phyloP scores from a whole-genome alignment of 2,329 filamentous ascomycete genomes.

The Xylaria sp. region DNA sequence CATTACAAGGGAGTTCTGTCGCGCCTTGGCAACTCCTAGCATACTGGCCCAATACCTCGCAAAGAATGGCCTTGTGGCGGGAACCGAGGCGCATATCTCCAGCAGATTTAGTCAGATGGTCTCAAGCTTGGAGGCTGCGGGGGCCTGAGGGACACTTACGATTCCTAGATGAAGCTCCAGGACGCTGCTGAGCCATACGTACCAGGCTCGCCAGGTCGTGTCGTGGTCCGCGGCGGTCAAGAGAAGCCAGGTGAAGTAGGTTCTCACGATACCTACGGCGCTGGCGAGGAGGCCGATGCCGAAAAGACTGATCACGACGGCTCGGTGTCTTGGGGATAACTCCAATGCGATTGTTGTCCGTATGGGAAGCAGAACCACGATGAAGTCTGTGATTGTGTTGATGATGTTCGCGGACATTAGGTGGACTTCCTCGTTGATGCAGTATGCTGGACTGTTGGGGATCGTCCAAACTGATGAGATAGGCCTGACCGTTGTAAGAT shows the following conservation, averaged over 20 bases:
- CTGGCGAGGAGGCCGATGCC: conserved; percentile 60
- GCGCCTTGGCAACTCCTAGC: conserved; percentile 23
- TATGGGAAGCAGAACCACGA: conserved; percentile 63
- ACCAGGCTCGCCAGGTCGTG: conserved; percentile 51
- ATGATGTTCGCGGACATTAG: conserved; percentile 65
- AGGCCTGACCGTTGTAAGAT: conserved; percentile 45
- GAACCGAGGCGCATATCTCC: conserved; percentile 57
- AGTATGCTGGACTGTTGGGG: conserved; percentile 48
- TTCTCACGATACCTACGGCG: conserved; percentile 52
- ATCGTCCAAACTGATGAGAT: conserved; percentile 53
- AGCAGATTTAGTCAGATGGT: neutral
- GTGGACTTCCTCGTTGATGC: conserved; percentile 61
- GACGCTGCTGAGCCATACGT: conserved; percentile 50
- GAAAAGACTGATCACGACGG: conserved; percentile 59
- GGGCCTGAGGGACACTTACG: conserved; percentile 42
- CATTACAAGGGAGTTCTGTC: neutral
- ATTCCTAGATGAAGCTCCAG: conserved; percentile 58
- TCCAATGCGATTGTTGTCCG: conserved; percentile 57
- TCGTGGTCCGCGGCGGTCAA: conserved; percentile 46
- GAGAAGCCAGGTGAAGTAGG: conserved; percentile 50
- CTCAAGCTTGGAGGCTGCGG: neutral
- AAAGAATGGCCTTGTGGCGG: conserved; percentile 58
- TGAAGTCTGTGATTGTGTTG: conserved; percentile 69
- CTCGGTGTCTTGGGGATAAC: conserved; percentile 58
- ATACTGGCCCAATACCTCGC: conserved; percentile 48